Conservation (phyloP, 202 grass and related monocot species). For the Musa balbisiana region DNA sequence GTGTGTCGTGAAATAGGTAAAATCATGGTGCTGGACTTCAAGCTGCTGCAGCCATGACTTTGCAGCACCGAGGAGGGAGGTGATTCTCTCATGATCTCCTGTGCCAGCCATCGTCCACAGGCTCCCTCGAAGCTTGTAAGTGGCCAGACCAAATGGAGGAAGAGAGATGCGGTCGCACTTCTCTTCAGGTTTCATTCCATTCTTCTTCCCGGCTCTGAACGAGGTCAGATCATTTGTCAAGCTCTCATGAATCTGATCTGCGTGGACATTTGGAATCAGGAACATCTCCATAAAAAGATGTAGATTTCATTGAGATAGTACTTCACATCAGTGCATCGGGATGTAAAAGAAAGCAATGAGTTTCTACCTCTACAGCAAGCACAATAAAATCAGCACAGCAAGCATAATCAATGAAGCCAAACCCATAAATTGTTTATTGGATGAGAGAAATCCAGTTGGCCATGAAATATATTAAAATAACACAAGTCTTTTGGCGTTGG, state of each 20-base stretch:
- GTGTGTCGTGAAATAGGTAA: constrained; percentile 39
- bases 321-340: no score
- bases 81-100: constrained; percentile 32
- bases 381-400: no score
- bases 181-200: constrained; percentile 1
- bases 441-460: no score
- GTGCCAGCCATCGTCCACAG: constrained; percentile 37
- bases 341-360: no score
- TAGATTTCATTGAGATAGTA: no score
- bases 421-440: no score
- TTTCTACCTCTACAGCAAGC: no score
- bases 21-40: constrained; percentile 46
- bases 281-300: no score
- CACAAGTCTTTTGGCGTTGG: no score
- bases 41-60: constrained; percentile 53
- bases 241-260: neutral
- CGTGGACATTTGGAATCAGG: constrained; percentile 5
- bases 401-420: no score
- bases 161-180: constrained; percentile 21
- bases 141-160: constrained; percentile 46
- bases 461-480: no score
- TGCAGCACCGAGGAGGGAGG: constrained; percentile 31
- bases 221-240: neutral
- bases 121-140: constrained; percentile 31
- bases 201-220: neutral